These are phyloP conservation scores for Penicillium sp. DNA, from an alignment of 2,329 filamentous ascomycete species.

Conservation along the genomic window DNA sequence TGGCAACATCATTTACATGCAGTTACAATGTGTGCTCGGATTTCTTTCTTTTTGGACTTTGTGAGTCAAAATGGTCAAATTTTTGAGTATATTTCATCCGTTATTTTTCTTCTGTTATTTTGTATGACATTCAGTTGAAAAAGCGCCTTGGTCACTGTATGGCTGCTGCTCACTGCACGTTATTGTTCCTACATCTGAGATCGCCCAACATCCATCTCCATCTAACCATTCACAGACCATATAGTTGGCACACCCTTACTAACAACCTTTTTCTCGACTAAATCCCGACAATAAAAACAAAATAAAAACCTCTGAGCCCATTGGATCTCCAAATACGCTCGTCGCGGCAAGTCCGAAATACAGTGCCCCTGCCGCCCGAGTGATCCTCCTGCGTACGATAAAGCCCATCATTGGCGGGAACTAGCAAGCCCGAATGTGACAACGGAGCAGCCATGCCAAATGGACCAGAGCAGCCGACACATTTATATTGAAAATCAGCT, in stretches of 20 bases:
- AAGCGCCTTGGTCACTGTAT: background rate
- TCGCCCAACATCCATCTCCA: too few species aligned
- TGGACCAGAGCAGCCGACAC: background rate
- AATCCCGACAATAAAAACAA: background rate
- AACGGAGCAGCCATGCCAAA: background rate
- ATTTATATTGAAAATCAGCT: background rate
- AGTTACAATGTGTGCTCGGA: background rate
- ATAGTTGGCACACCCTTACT: too few species aligned
- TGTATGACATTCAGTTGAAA: too few species aligned
- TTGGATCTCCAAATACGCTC: background rate
- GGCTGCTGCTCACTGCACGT: background rate
- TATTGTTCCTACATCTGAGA: too few species aligned
- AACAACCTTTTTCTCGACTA: background rate
- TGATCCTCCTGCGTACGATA: background rate
- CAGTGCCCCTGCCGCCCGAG: background rate
- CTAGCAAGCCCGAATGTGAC: slow-evolving; percentile 6
- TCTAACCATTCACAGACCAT: too few species aligned
- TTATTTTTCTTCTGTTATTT: background rate
- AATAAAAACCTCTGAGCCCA: background rate
- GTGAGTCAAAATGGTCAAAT: background rate
- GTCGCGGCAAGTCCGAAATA: background rate
- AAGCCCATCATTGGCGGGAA: slow-evolving; percentile 10
- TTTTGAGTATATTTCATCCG: background rate
- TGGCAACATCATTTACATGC: background rate
- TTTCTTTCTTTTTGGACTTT: background rate